Evolutionary conservation across 345 rosid species (phyloP).

Genomic region (Passiflora organensis): DNA sequence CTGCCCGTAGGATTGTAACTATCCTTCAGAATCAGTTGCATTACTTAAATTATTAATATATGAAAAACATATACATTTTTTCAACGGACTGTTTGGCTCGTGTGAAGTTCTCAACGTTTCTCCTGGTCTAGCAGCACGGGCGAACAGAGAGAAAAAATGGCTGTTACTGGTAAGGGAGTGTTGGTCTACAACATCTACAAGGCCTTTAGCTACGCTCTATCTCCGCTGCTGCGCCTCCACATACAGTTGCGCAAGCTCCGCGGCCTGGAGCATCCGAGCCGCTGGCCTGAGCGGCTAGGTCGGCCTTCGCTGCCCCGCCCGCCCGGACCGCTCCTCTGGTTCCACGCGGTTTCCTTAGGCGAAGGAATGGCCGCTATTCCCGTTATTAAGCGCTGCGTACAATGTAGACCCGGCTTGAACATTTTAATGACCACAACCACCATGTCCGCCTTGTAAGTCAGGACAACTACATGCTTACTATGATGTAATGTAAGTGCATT

Average conservation of each 20-base stretch:
- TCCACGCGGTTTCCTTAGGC: constrained; percentile 93
- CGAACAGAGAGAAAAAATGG: too few relatives aligned
- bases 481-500: too few relatives aligned
- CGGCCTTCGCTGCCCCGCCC: constrained; percentile 62
- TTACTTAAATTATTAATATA: too few relatives aligned
- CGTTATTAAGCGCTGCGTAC: constrained; percentile 51
- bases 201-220: constrained; percentile 46
- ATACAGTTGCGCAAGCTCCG: constrained; percentile 61
- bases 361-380: constrained; percentile 97
- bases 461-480: too few relatives aligned
- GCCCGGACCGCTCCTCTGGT: constrained; percentile 72
- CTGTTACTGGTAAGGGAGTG: constrained; percentile 26
- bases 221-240: constrained; percentile 68
- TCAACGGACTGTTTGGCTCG: too few relatives aligned
- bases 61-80: too few relatives aligned
- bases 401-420: constrained; percentile 46
- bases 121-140: too few relatives aligned
- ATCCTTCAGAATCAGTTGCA: too few relatives aligned
- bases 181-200: constrained; percentile 58
- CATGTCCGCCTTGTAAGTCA: constrained; percentile 60
- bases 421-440: constrained; percentile 78
- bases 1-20: too few relatives aligned
- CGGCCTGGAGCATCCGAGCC: constrained; percentile 65
- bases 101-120: too few relatives aligned
- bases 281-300: constrained; percentile 87